phyloP scores from a whole-genome alignment of 495 filamentous ascomycete species.

The Aspergillus asperescens region DNA sequence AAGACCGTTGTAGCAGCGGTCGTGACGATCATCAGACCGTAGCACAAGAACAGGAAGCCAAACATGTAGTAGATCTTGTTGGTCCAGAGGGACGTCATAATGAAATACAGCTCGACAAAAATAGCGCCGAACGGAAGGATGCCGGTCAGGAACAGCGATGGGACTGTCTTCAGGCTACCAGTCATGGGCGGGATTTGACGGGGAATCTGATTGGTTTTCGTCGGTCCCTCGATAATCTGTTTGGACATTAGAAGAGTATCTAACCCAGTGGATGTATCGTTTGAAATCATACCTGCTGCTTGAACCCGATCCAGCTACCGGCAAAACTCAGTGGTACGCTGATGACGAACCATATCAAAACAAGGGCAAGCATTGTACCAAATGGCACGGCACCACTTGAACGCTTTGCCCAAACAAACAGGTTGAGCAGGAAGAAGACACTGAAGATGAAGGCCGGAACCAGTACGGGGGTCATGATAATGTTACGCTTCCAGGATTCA shows the following conservation, averaged over 20 bases:
- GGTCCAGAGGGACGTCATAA: slow-evolving; percentile 97
- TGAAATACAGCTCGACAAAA: slow-evolving; percentile 96
- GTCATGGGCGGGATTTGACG: slow-evolving; percentile 84
- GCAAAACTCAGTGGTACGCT: slow-evolving; percentile 84
- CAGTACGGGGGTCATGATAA: slow-evolving; percentile 76
- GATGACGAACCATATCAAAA: slow-evolving; percentile 95
- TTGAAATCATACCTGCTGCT: slow-evolving; percentile 41
- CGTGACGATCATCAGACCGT: slow-evolving; percentile 95
- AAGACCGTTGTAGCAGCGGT: slow-evolving; percentile 87
- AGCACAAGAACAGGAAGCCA: slow-evolving; percentile 96
- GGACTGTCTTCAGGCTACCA: slow-evolving; percentile 76
- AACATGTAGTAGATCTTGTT: slow-evolving; percentile 99
- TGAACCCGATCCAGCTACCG: slow-evolving; percentile 92
- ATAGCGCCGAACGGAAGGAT: slow-evolving; percentile 93
- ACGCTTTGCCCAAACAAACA: slow-evolving; percentile 88
- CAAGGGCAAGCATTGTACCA: slow-evolving; percentile 88
- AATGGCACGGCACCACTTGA: slow-evolving; percentile 94
- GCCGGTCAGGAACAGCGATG: slow-evolving; percentile 83
- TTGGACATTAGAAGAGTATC: slow-evolving; percentile 12
- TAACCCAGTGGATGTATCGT: neutral
- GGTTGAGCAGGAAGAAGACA: slow-evolving; percentile 87
- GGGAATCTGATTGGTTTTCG: slow-evolving; percentile 95
- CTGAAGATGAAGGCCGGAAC: slow-evolving; percentile 84
- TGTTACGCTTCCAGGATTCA: slow-evolving; percentile 91
- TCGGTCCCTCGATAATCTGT: slow-evolving; percentile 64